A percentile compares a stretch with the other conserved stretches of the same genome.
Evolutionary conservation across 331 rosid genomes (phyloP).

Genomic region (Prunus yedoensis): DNA sequence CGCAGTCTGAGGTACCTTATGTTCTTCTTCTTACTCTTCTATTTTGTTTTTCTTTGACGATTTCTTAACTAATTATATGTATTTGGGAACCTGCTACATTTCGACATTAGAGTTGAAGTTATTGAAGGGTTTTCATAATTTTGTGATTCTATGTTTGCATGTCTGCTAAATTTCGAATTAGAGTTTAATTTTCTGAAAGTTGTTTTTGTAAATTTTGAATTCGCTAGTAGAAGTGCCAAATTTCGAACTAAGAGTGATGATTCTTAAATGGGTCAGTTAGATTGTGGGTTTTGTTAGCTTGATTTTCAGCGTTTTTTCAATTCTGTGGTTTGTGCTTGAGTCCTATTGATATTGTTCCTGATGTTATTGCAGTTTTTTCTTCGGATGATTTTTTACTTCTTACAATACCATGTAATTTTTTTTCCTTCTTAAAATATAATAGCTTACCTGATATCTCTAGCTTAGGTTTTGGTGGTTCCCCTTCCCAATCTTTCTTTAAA

Average conservation of each 20-base stretch:
- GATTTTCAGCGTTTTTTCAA: background rate
- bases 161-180: background rate
- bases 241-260: background rate
- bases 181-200: background rate
- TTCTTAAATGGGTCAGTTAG: conserved; percentile 6
- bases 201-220: background rate
- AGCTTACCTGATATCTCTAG: background rate
- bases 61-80: background rate
- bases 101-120: background rate
- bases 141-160: background rate
- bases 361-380: background rate
- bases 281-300: background rate
- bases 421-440: background rate
- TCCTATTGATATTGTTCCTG: background rate
- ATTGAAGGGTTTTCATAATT: background rate
- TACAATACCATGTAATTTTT: background rate
- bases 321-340: background rate
- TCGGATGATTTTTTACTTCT: background rate
- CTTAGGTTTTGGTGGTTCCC: background rate
- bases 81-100: background rate
- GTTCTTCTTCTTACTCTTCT: background rate
- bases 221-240: background rate
- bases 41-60: background rate
- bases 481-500: background rate
- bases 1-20: conserved; percentile 39